Conservation (phyloP, 257 asterid genomes). For the Scutellaria baicalensis region DNA sequence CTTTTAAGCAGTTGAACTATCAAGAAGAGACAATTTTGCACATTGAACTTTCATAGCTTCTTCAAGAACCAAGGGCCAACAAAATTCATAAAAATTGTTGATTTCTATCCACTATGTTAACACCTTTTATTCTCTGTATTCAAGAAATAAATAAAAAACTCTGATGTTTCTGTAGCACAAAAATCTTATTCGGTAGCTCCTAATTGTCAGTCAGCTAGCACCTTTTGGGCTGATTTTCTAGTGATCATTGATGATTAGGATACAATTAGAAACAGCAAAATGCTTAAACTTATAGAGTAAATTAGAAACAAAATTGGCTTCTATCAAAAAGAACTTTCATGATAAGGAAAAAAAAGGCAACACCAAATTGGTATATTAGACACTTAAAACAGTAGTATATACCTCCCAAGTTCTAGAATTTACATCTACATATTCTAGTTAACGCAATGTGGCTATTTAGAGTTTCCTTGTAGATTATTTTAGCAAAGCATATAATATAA, state of each 20-base stretch:
- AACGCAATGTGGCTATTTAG: neutral
- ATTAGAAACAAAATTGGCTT: neutral
- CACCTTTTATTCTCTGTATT: neutral
- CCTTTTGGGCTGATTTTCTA: neutral
- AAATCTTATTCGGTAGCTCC: neutral
- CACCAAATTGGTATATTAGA: neutral
- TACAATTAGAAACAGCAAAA: neutral
- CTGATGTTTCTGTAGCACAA: neutral
- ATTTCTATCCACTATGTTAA: neutral
- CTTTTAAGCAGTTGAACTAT: neutral
- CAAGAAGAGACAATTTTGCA: neutral
- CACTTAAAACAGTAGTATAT: too few species aligned
- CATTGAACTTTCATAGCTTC: neutral
- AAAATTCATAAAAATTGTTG: neutral
- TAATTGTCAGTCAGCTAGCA: neutral
- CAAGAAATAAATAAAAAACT: neutral
- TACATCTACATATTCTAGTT: too few species aligned
- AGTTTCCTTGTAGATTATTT: neutral
- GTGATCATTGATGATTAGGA: neutral
- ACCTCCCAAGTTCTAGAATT: neutral
- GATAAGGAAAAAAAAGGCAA: neutral
- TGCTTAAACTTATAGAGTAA: neutral
- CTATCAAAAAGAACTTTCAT: neutral
- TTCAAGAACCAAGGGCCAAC: conserved; percentile 6
- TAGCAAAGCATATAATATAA: neutral